These are phyloP conservation scores for Samsoniella hepiali DNA, from an alignment of 2,329 filamentous ascomycete species.

Conservation along the genomic window DNA sequence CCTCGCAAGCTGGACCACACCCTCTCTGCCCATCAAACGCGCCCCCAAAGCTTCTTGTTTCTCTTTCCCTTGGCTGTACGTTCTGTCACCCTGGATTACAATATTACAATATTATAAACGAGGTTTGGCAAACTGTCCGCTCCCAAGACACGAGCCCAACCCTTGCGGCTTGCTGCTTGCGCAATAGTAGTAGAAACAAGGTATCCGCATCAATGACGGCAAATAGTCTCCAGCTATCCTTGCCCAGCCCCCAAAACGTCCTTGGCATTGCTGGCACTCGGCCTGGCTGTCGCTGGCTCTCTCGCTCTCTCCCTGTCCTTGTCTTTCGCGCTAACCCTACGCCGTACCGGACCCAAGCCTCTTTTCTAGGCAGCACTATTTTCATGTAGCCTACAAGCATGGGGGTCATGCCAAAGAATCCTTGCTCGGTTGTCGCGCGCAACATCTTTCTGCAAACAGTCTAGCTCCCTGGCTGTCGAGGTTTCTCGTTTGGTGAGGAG, in stretches of 20 bases:
- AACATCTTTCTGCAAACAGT: not conserved
- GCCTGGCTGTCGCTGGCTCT: not conserved
- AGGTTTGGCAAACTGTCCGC: no score
- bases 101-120: no score
- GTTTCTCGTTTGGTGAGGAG: not conserved
- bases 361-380: slow-evolving; percentile 1
- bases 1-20: no score
- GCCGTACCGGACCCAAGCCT: not conserved
- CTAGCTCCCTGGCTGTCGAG: not conserved
- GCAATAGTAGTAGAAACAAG: no score
- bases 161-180: no score
- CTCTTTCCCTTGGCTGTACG: no score
- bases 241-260: slow-evolving; percentile 1
- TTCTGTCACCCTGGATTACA: no score
- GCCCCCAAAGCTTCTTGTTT: no score
- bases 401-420: not conserved
- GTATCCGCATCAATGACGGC: not conserved
- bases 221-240: not conserved
- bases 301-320: not conserved
- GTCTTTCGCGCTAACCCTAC: not conserved
- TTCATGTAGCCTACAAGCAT: not conserved
- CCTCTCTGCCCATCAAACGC: no score
- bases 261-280: slow-evolving; percentile 6
- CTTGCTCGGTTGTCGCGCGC: slow-evolving; percentile 14
- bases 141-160: no score